These are phyloP conservation scores for Cephalotrichum gorgonifer DNA, from an alignment of 2,329 filamentous ascomycete genomes.

Conservation along the genomic window DNA sequence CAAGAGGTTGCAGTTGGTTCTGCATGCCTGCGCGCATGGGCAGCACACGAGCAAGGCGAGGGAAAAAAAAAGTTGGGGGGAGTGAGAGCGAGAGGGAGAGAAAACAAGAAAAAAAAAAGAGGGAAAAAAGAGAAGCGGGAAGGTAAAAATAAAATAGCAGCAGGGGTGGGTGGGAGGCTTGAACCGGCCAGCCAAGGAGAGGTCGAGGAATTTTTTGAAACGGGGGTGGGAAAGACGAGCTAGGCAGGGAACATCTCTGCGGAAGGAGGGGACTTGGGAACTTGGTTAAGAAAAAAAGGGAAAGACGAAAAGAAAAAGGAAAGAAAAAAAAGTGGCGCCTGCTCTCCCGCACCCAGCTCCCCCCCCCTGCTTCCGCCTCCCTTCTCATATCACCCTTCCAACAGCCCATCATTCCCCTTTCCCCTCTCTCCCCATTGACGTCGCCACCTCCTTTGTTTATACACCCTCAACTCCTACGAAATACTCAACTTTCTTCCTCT, in stretches of 20 bases:
- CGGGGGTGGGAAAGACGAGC: background rate
- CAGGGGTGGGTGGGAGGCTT: background rate
- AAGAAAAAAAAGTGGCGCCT: constrained; percentile 7
- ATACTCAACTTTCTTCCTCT: background rate
- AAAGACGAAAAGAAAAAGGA: background rate
- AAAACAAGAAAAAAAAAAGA: background rate
- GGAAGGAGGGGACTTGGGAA: background rate
- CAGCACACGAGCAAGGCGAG: background rate
- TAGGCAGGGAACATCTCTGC: background rate
- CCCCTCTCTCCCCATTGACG: background rate
- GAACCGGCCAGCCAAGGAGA: background rate
- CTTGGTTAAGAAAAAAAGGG: background rate
- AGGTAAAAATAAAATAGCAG: background rate
- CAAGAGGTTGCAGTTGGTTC: background rate
- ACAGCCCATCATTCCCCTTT: constrained; percentile 5
- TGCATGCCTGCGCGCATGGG: no score
- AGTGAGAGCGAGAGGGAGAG: no score
- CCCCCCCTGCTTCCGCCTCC: constrained; percentile 5
- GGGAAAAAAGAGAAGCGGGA: background rate
- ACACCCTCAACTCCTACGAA: background rate
- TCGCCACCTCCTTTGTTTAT: background rate
- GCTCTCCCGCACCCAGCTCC: constrained; percentile 2
- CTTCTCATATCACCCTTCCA: background rate
- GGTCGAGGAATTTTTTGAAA: background rate
- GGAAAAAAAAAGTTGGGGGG: background rate